A percentile compares a stretch with the other conserved stretches of the same genome.
These are phyloP conservation scores for Hortiboletus campestris DNA, from an alignment of 768 basidiomycete genomes.

Conservation along the genomic window DNA sequence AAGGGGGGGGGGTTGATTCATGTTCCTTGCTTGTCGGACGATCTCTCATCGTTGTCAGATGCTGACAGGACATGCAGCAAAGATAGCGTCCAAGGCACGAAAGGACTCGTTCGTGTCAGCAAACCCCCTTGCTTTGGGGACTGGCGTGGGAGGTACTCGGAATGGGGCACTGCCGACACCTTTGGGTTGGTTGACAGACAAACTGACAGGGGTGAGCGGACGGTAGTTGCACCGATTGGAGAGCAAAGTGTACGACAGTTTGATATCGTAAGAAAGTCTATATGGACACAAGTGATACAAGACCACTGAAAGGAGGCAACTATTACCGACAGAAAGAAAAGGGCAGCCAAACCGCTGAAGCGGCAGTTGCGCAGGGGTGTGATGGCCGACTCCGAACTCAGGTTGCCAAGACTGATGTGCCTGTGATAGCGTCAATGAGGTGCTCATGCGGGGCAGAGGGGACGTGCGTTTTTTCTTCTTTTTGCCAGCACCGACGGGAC, in stretches of 20 bases:
- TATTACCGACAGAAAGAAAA: neutral
- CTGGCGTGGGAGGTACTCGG: slow-evolving; percentile 55
- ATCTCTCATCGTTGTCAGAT: neutral
- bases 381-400: slow-evolving; percentile 9
- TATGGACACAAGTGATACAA: neutral
- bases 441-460: neutral
- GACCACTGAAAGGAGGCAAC: neutral
- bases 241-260: neutral
- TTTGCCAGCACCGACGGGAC: slow-evolving; percentile 51
- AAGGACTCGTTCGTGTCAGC: slow-evolving; percentile 79
- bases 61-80: slow-evolving; percentile 46
- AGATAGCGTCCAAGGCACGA: slow-evolving; percentile 64
- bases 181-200: slow-evolving; percentile 76
- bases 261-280: slow-evolving; percentile 2
- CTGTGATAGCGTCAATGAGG: slow-evolving; percentile 13
- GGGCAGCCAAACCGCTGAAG: neutral
- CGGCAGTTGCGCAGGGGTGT: neutral
- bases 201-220: slow-evolving; percentile 63
- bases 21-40: slow-evolving; percentile 1
- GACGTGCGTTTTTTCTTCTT: slow-evolving; percentile 76
- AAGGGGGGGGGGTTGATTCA: neutral
- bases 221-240: slow-evolving; percentile 25
- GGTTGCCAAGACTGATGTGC: slow-evolving; percentile 23
- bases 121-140: slow-evolving; percentile 77
- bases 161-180: slow-evolving; percentile 66